Base-by-base conservation (phyloP, 2,329 filamentous ascomycete genomes). In the Chaetomium globosum region DNA sequence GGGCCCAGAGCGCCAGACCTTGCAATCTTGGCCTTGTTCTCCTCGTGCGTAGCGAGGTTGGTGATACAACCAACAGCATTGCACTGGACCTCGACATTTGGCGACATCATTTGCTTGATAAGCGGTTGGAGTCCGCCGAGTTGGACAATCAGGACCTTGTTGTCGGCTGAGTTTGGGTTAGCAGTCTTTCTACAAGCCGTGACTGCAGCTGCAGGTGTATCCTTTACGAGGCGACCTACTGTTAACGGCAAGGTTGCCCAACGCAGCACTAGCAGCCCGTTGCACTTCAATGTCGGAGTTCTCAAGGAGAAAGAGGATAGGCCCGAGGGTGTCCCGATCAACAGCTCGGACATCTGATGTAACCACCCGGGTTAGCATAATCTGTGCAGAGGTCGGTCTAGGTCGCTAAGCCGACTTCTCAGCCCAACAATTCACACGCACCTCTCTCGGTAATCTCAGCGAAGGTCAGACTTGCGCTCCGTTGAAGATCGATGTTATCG, bases 11-110 rank as follows among this genome's bases (percentile, higher is more conserved):
- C 95, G 65, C 95, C 95, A 3, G 95, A 99, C 67, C 92, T 87
- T 71, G 95, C 95, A 77, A 99, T 99, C 81, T 96, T 97, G 65
- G 95, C 93, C 81, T 99, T 99, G 81, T 99, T 99, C 73, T 98
- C 95, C 80, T 99, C 95, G 75, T 99, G 95, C 2, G 95, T 99
- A 62, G 95, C 95, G 64, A 99, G 81, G 76, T 99, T 99, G 54
- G 95, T 99, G 77, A 99, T 99, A 81, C 95, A 99, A 59, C 95
- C 95, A 67, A 99, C 95, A 52, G 95, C 95, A 78, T 99, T 99
- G 83, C 95, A 99, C 79, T 99, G 95, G 30, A 99, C 95, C 77
- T 99, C 95, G 71, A 99, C 95, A 73, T 99, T 99, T 55, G 90
- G 87, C 64, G 94, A 98, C 80, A 96, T 92, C 95, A 99, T 99